phyloP scores from a whole-genome alignment of 495 filamentous ascomycete species.

The Sporormia fimetaria region DNA sequence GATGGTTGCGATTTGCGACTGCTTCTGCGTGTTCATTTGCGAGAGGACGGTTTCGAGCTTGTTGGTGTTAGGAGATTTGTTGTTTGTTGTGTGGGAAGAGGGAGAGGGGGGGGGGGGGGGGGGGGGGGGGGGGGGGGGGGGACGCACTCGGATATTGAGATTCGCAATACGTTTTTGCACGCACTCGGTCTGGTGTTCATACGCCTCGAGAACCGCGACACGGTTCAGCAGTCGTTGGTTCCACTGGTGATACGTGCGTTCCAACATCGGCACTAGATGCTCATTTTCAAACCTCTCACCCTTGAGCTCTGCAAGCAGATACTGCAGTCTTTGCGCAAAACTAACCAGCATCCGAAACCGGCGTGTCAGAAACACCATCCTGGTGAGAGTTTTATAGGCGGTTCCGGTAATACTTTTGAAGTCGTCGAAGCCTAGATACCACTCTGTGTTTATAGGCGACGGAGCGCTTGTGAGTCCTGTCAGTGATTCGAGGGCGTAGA shows the following conservation, averaged over 20 bases:
- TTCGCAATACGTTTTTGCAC: constrained; percentile 7
- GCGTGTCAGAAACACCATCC: constrained; percentile 1
- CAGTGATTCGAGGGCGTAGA: neutral
- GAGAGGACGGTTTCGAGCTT: constrained; percentile 8
- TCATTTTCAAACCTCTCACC: neutral
- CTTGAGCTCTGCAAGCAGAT: neutral
- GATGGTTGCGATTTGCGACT: neutral
- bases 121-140: too few species aligned
- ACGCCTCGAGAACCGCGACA: neutral
- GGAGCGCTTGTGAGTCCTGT: neutral
- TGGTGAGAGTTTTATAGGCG: constrained; percentile 2
- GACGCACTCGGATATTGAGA: too few species aligned
- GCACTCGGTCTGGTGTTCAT: constrained; percentile 1
- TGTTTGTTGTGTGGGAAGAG: too few species aligned
- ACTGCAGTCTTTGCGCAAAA: neutral
- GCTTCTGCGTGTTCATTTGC: constrained; percentile 5
- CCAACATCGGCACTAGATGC: neutral
- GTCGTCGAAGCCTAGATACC: constrained; percentile 1
- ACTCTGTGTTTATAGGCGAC: neutral
- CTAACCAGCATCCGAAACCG: constrained; percentile 1
- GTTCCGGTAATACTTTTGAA: neutral
- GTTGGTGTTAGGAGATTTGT: neutral
- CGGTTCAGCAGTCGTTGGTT: constrained; percentile 3
- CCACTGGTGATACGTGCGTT: neutral
- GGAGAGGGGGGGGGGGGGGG: too few species aligned